Percentiles rank a stretch among this genome's conserved stretches.
phyloP scores from a whole-genome alignment of 441 rosid species.

The Aleurites moluccanus region DNA sequence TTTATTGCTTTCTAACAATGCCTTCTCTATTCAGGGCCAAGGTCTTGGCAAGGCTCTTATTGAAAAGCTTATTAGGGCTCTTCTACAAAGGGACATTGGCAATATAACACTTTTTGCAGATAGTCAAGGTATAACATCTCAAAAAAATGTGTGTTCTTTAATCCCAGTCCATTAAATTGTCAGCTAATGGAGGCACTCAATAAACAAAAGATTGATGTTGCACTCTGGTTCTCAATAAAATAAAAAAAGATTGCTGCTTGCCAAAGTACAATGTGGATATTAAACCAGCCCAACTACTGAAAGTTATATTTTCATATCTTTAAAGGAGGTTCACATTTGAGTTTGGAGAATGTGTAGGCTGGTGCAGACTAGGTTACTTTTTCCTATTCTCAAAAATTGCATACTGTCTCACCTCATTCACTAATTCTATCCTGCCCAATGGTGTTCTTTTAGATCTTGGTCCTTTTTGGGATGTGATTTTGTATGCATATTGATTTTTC shows the following conservation, averaged over 20 bases:
- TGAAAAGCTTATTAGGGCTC: constrained; percentile 79
- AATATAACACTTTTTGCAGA: constrained; percentile 94
- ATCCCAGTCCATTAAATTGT: neutral
- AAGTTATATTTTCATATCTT: too few relatives aligned
- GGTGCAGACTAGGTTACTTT: neutral
- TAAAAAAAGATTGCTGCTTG: neutral
- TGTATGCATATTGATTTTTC: neutral
- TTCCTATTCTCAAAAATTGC: neutral
- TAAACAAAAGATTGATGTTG: neutral
- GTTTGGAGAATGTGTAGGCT: neutral
- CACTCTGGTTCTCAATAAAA: neutral
- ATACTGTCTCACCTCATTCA: neutral
- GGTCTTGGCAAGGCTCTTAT: constrained; percentile 92
- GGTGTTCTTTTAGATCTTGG: neutral
- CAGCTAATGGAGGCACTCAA: neutral
- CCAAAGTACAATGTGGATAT: neutral
- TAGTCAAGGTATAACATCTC: constrained; percentile 67
- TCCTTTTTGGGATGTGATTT: neutral
- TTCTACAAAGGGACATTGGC: constrained; percentile 90
- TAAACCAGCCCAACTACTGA: neutral
- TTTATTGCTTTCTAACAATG: constrained; percentile 15
- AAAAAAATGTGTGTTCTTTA: neutral
- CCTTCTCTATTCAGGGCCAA: constrained; percentile 60
- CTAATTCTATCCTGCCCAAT: neutral
- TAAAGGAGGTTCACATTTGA: too few relatives aligned